A percentile compares a stretch with the other conserved stretches of the same genome.
phyloP scores from a whole-genome alignment of 495 filamentous ascomycete species.

The Chaetomium fimeti region DNA sequence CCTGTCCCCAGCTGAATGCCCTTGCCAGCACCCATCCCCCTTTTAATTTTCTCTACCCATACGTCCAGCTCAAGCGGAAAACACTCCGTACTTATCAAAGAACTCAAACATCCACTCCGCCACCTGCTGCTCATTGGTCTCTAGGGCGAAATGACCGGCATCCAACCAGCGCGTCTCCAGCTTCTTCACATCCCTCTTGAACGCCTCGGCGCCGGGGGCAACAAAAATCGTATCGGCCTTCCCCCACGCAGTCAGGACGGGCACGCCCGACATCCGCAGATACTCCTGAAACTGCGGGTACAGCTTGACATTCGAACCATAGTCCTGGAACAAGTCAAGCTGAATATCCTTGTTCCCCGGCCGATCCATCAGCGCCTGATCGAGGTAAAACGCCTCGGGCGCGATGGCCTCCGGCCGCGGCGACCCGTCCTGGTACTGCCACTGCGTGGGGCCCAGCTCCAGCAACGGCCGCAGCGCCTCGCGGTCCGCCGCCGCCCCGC shows the following conservation, averaged over 20 bases:
- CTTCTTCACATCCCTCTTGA: slow-evolving; percentile 52
- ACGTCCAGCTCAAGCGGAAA: background rate
- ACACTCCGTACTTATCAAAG: slow-evolving; percentile 32
- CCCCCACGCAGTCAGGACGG: slow-evolving; percentile 62
- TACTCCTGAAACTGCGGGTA: slow-evolving; percentile 63
- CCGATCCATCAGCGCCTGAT: slow-evolving; percentile 52
- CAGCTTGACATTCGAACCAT: slow-evolving; percentile 52
- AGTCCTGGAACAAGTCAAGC: slow-evolving; percentile 59
- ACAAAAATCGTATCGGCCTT: slow-evolving; percentile 61
- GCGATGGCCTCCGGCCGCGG: slow-evolving; percentile 39
- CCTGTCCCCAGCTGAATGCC: background rate
- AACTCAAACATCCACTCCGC: slow-evolving; percentile 50
- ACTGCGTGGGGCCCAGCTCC: slow-evolving; percentile 49
- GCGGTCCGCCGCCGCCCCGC: slow-evolving; percentile 38
- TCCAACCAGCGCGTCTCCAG: slow-evolving; percentile 56
- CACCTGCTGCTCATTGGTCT: slow-evolving; percentile 54
- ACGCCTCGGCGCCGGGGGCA: slow-evolving; percentile 58
- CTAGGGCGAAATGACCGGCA: slow-evolving; percentile 62
- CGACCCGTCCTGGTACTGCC: slow-evolving; percentile 56
- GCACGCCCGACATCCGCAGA: slow-evolving; percentile 53
- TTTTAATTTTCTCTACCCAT: background rate
- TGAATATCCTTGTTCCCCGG: slow-evolving; percentile 57
- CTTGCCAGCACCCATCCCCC: too few species aligned
- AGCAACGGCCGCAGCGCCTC: slow-evolving; percentile 44
- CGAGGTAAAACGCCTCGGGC: slow-evolving; percentile 53